A percentile compares a stretch with the other conserved stretches of the same genome.
These are phyloP conservation scores for Candida ponderosae DNA, from an alignment of 805 yeast species.

Conservation along the genomic window DNA sequence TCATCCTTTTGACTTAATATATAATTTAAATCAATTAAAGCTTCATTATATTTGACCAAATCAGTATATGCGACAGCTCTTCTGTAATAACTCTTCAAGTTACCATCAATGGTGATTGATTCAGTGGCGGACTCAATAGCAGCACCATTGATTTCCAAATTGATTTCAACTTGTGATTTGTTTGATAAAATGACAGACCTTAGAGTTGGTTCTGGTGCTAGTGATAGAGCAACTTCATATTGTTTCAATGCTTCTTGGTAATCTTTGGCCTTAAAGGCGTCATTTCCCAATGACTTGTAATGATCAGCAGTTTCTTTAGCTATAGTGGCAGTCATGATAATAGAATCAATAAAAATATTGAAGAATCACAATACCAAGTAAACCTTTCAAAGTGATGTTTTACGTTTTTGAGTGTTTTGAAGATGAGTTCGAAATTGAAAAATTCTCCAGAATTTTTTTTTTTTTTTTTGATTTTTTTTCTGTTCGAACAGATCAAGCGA, in stretches of 20 bases:
- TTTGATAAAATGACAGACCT: constrained; percentile 71
- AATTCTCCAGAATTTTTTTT: too few relatives aligned
- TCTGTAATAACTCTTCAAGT: constrained; percentile 75
- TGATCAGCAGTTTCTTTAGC: constrained; percentile 31
- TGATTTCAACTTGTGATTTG: constrained; percentile 85
- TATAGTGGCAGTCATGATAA: not conserved
- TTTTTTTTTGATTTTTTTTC: too few relatives aligned
- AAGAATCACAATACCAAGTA: too few relatives aligned
- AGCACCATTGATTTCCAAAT: constrained; percentile 77
- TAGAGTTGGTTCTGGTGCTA: constrained; percentile 32
- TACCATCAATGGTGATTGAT: constrained; percentile 61
- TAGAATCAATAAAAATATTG: too few relatives aligned
- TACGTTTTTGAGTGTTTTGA: too few relatives aligned
- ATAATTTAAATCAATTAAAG: constrained; percentile 57
- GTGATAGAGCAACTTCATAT: constrained; percentile 69
- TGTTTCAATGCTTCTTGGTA: constrained; percentile 56
- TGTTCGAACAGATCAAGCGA: too few relatives aligned
- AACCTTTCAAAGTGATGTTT: too few relatives aligned
- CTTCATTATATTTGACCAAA: constrained; percentile 64
- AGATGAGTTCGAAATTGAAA: too few relatives aligned
- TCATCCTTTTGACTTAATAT: constrained; percentile 58
- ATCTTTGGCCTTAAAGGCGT: constrained; percentile 56
- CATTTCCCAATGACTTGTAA: constrained; percentile 68
- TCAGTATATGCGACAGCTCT: constrained; percentile 80
- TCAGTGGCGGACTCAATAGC: constrained; percentile 73